A percentile compares a stretch with the other conserved stretches of the same genome.
phyloP scores from a whole-genome alignment of 768 basidiomycete genomes.

The Trametes maxima region DNA sequence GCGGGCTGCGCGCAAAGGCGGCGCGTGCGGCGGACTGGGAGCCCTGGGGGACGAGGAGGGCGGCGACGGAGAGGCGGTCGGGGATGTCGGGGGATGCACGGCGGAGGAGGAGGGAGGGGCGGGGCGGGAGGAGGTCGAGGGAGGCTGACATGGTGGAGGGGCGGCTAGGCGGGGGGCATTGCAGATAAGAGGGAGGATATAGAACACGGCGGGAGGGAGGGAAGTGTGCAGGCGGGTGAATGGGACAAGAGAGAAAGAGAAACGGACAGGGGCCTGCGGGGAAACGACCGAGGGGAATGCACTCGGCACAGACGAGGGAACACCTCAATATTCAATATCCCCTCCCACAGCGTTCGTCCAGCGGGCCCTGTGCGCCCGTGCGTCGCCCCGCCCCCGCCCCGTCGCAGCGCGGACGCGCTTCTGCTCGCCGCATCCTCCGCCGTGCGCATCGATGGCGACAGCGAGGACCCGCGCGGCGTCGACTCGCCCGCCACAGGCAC shows the following conservation, averaged over 20 bases:
- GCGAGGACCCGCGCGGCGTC: not conserved
- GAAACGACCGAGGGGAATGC: not conserved
- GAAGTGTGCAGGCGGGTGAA: not conserved
- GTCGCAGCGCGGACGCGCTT: not conserved
- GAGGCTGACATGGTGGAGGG: conserved; percentile 20
- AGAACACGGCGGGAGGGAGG: not conserved
- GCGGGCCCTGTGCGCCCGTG: conserved; percentile 3
- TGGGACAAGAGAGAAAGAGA: not conserved
- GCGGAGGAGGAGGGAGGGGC: conserved; percentile 23
- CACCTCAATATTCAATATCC: not conserved
- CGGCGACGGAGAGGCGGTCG: conserved; percentile 17
- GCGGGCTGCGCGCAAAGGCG: conserved; percentile 12
- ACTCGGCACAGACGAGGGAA: conserved; percentile 9
- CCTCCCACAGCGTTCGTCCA: not conserved
- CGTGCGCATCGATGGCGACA: conserved; percentile 4
- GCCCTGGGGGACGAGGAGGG: not conserved
- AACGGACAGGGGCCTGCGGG: not conserved
- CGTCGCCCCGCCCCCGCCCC: not conserved
- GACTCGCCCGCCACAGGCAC: conserved; percentile 5
- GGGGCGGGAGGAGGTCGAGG: conserved; percentile 22
- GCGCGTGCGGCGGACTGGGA: conserved; percentile 1
- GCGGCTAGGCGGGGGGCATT: not conserved
- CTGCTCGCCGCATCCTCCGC: not conserved
- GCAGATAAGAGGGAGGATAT: conserved; percentile 5
- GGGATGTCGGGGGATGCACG: conserved; percentile 20